Conservation (phyloP, 2,329 filamentous ascomycete species). For the Lecanosticta acicola region DNA sequence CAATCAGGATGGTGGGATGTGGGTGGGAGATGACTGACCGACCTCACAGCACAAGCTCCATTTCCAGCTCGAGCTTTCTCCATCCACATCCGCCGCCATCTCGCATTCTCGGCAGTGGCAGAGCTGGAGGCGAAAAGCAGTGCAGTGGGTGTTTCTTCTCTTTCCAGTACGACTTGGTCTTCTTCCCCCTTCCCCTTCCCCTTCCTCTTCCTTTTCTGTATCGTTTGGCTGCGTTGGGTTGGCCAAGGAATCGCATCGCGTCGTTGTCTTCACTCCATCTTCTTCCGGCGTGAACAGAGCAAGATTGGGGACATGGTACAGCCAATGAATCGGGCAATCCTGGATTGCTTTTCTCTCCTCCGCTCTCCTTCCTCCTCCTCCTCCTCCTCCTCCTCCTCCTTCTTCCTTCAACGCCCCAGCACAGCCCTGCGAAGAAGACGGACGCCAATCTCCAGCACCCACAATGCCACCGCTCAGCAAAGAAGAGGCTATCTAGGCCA, state of each 20-base stretch:
- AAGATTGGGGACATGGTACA: too few relatives aligned
- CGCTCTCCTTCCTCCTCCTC: constrained; percentile 10
- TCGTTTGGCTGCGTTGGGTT: not conserved
- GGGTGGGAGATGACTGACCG: not conserved
- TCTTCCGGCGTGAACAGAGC: too few relatives aligned
- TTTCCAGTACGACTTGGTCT: not conserved
- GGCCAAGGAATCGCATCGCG: not conserved
- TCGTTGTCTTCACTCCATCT: too few relatives aligned
- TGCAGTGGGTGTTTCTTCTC: not conserved
- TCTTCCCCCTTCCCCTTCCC: not conserved
- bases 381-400: constrained; percentile 7
- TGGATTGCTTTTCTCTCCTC: constrained; percentile 10
- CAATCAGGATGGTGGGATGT: not conserved
- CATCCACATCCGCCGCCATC: not conserved
- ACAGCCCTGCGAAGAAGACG: constrained; percentile 9
- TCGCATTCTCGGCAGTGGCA: not conserved
- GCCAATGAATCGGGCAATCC: constrained; percentile 11
- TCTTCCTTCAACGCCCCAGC: constrained; percentile 7
- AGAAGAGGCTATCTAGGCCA: constrained; percentile 20
- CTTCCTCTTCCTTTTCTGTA: constrained; percentile 1
- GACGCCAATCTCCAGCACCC: not conserved
- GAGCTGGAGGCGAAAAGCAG: not conserved
- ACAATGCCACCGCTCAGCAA: constrained; percentile 11
- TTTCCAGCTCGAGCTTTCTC: too few relatives aligned
- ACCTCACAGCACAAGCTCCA: not conserved